Conservation (phyloP, 345 rosid species). For the Trapa incisa region DNA sequence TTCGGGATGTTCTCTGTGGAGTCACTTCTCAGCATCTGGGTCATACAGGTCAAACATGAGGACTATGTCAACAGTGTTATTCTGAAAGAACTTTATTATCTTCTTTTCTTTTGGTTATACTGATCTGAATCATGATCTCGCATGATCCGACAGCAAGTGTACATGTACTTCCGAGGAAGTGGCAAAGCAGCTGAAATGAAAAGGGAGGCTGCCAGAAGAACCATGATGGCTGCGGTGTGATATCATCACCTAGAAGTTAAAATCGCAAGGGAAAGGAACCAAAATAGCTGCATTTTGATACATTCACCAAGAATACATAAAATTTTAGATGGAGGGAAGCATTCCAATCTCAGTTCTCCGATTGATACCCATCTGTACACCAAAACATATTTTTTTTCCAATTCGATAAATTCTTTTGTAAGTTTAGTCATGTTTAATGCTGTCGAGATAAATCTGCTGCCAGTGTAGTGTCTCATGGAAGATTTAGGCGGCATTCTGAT, state of each 20-base stretch:
- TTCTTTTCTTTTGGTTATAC: background rate
- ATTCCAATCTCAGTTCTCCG: background rate
- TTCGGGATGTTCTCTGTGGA: constrained; percentile 62
- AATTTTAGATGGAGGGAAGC: background rate
- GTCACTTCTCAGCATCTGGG: constrained; percentile 90
- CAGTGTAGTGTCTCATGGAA: background rate
- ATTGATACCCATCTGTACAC: background rate
- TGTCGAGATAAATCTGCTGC: too few relatives aligned
- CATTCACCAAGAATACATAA: too few relatives aligned
- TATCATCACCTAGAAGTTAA: too few relatives aligned
- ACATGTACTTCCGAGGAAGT: constrained; percentile 49
- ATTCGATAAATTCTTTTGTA: background rate
- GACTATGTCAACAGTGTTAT: background rate
- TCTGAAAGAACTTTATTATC: background rate
- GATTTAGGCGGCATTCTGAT: background rate
- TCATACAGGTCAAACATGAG: constrained; percentile 61
- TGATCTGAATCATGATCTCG: constrained; percentile 10
- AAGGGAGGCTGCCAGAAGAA: constrained; percentile 32
- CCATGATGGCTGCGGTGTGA: constrained; percentile 21
- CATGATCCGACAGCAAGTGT: constrained; percentile 64
- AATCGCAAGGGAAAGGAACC: constrained; percentile 14
- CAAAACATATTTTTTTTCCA: background rate
- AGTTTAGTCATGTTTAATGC: background rate
- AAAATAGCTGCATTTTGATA: constrained; percentile 16
- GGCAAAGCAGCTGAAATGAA: constrained; percentile 43